These are phyloP conservation scores for Nicotiana rustica DNA, from an alignment of 305 asterid genomes.

Conservation along the genomic window DNA sequence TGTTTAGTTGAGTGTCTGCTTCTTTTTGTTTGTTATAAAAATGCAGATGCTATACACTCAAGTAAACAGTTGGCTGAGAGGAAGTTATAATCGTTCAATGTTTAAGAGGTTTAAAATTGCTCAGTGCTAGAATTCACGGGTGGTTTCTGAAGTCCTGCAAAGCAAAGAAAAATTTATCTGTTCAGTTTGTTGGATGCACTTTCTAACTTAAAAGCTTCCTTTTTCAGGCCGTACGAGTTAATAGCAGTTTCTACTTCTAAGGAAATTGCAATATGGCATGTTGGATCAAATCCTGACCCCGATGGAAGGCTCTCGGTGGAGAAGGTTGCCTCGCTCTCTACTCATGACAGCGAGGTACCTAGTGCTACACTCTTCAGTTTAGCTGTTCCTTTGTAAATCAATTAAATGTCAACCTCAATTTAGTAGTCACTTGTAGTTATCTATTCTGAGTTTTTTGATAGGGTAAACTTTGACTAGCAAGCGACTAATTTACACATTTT, in stretches of 20 bases:
- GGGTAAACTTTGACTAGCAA: neutral
- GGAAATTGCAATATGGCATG: conserved; percentile 91
- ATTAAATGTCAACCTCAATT: neutral
- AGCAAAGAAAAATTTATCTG: neutral
- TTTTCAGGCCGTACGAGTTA: conserved; percentile 81
- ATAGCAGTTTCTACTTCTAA: conserved; percentile 83
- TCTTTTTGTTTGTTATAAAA: neutral
- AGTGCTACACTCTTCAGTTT: neutral
- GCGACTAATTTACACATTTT: neutral
- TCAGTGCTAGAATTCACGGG: neutral
- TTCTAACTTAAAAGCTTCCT: conserved; percentile 19
- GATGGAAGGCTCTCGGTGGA: conserved; percentile 79
- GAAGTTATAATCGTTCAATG: neutral
- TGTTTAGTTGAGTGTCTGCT: neutral
- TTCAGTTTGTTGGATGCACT: neutral
- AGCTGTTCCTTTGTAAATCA: conserved; percentile 19
- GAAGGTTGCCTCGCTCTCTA: conserved; percentile 71
- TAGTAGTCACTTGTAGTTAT: neutral
- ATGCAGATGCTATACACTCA: neutral
- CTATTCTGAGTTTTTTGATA: neutral
- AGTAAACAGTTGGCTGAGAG: neutral
- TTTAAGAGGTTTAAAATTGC: neutral
- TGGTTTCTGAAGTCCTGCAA: neutral
- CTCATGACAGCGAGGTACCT: conserved; percentile 77
- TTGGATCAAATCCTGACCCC: conserved; percentile 71